phyloP scores from a whole-genome alignment of 2,329 filamentous ascomycete genomes.

The Aspergillus quadrilineatus region DNA sequence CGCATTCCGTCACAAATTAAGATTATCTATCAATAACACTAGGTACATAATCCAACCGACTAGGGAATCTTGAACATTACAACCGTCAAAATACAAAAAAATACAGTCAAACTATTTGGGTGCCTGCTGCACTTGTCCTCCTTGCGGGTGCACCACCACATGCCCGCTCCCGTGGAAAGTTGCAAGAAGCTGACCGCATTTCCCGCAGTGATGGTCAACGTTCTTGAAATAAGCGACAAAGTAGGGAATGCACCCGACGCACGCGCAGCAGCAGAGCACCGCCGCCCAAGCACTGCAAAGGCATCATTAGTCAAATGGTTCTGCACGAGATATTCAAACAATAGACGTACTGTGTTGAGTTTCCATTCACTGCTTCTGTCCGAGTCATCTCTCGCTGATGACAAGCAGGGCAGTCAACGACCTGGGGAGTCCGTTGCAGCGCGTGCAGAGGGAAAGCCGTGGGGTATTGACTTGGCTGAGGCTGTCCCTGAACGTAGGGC shows the following conservation, averaged over 20 bases:
- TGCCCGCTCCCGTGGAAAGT: slow-evolving; percentile 51
- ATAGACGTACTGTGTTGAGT: slow-evolving; percentile 31
- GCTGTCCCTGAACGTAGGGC: background rate
- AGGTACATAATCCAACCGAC: background rate
- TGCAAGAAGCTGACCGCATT: slow-evolving; percentile 47
- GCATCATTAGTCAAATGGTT: background rate
- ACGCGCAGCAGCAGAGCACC: slow-evolving; percentile 44
- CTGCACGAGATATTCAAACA: background rate
- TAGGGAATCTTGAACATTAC: background rate
- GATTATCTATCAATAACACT: too few species aligned
- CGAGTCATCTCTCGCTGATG: slow-evolving; percentile 38
- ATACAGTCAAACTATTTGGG: background rate
- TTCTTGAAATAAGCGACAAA: slow-evolving; percentile 50
- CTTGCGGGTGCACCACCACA: slow-evolving; percentile 42
- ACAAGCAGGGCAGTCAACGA: slow-evolving; percentile 51
- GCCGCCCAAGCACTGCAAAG: slow-evolving; percentile 47
- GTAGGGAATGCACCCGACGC: slow-evolving; percentile 52
- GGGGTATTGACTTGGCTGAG: slow-evolving; percentile 26
- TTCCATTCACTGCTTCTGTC: slow-evolving; percentile 22
- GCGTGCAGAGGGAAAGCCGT: slow-evolving; percentile 26
- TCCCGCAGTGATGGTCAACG: slow-evolving; percentile 49
- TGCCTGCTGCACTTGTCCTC: background rate
- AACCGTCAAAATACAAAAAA: background rate
- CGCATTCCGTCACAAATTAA: too few species aligned
- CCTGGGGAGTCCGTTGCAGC: slow-evolving; percentile 36